Evolutionary conservation across 2,329 filamentous ascomycete genomes (phyloP), one percentile per base, ranked within the genome.

Genomic region (Fusarium sacchari): DNA sequence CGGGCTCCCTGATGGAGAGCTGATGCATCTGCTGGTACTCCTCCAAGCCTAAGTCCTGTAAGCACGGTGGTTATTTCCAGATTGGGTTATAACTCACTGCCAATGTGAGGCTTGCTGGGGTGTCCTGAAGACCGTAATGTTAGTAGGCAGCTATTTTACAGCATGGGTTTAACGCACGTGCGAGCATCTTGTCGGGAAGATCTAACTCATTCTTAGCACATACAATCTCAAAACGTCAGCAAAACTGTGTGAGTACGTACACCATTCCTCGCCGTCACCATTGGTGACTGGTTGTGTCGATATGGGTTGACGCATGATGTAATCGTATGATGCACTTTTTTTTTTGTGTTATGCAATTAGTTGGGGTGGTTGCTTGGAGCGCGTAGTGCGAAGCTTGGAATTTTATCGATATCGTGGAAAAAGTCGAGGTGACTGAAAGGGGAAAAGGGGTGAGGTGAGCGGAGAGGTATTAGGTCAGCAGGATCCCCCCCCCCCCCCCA

Each of bases 1-100:
- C 86, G 36, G 95, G 95, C 75, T 95, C 86, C 76, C 91, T 90
- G 81, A 98, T 97, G 30, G 96, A 98, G 84, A 97, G 87, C 78
- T 89, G 85, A 84, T 92, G 90, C 74, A 91, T 79, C 76, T 84
- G 82, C 77, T 90, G 86, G 82, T 92, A 92, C 73, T 91, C 87
- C 70, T 91, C 88, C 64, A 91, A 79, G 72, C 84, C 89, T 91
- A 28, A 0, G 4, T 1, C 11, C 6, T 30, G 39, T 57, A 18
- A 59, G 28, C 2, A 5, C 4, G 3, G 10, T 13, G 17, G 5
- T 12, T 36, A 43, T 42, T 36, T 49, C 26, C 22, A 10, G 13
- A 40, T 24, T 2, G 14, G 22, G 34, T 28, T 14, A 39, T 15
- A 17, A 74, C 72, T 40, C 49, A 74, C 72, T 63, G 36, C 56